A percentile compares a stretch with the other conserved stretches of the same genome.
Conservation (phyloP, 2,329 filamentous ascomycete species). For the Claviceps africana region DNA sequence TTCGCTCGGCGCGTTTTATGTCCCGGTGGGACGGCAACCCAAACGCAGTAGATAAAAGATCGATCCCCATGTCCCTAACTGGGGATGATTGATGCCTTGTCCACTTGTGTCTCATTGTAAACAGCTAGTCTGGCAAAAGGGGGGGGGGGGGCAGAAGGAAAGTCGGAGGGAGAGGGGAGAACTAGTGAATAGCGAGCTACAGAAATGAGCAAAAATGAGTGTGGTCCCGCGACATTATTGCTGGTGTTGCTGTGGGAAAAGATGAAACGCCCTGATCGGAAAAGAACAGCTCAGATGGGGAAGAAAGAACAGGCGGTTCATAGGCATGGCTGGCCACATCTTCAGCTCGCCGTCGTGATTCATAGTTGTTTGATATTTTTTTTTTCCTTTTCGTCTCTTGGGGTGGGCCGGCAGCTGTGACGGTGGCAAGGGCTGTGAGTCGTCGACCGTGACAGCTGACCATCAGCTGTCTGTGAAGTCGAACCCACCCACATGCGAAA, state of each 20-base stretch:
- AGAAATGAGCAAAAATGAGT: background rate
- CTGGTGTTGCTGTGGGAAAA: background rate
- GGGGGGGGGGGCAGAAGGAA: background rate
- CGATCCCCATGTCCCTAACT: slow-evolving; percentile 9
- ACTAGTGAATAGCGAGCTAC: background rate
- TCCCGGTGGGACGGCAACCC: slow-evolving; percentile 12
- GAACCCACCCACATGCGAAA: background rate
- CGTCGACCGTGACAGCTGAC: background rate
- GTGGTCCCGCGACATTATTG: background rate
- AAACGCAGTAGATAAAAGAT: slow-evolving; percentile 15
- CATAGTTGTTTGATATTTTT: no score
- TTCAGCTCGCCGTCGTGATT: background rate
- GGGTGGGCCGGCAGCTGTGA: background rate
- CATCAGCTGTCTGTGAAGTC: background rate
- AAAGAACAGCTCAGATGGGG: background rate
- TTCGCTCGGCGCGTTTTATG: slow-evolving; percentile 4
- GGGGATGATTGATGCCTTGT: background rate
- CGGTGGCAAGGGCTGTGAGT: background rate
- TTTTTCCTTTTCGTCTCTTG: background rate
- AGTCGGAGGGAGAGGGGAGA: background rate
- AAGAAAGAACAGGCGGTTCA: background rate
- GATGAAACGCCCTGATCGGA: background rate
- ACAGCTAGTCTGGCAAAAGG: background rate
- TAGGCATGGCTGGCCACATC: background rate
- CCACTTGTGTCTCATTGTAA: slow-evolving; percentile 10